phyloP scores from a whole-genome alignment of 371 early-diverging fungal species.

The Funneliformis caledonium region DNA sequence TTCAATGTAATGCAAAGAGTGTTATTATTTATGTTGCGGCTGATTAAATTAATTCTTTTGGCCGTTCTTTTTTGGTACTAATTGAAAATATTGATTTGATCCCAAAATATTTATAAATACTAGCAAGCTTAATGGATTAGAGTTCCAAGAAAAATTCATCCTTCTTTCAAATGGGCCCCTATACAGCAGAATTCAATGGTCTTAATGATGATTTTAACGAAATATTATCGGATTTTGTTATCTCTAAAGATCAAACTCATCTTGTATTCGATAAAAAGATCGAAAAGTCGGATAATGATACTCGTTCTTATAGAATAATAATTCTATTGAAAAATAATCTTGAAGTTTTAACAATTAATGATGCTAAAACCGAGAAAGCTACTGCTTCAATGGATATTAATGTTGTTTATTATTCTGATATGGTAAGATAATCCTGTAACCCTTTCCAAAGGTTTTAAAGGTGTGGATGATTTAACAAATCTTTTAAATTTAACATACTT shows the following conservation, averaged over 20 bases:
- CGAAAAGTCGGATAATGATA: conserved; percentile 72
- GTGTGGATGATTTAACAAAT: neutral
- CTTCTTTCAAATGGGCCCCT: neutral
- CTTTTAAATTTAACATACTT: conserved; percentile 45
- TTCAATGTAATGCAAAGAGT: too few relatives aligned
- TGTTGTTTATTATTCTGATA: conserved; percentile 87
- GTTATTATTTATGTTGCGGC: too few relatives aligned
- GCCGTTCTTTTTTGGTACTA: too few relatives aligned
- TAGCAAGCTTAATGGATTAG: too few relatives aligned
- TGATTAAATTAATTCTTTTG: too few relatives aligned
- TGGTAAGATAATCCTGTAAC: conserved; percentile 46
- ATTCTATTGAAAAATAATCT: conserved; percentile 82
- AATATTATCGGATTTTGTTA: neutral
- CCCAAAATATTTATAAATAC: too few relatives aligned
- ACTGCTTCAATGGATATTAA: conserved; percentile 92
- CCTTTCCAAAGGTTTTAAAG: too few relatives aligned
- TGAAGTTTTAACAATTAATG: conserved; percentile 81
- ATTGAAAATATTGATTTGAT: too few relatives aligned
- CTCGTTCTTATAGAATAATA: conserved; percentile 78
- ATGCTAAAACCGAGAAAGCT: conserved; percentile 83
- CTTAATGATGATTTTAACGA: neutral
- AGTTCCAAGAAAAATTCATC: too few relatives aligned
- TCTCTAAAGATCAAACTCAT: conserved; percentile 32
- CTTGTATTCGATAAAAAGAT: conserved; percentile 47
- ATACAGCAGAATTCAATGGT: neutral